These are phyloP conservation scores for Neotropicomus parvogracilis DNA, from an alignment of 1,284 basidiomycete species.

Conservation along the genomic window DNA sequence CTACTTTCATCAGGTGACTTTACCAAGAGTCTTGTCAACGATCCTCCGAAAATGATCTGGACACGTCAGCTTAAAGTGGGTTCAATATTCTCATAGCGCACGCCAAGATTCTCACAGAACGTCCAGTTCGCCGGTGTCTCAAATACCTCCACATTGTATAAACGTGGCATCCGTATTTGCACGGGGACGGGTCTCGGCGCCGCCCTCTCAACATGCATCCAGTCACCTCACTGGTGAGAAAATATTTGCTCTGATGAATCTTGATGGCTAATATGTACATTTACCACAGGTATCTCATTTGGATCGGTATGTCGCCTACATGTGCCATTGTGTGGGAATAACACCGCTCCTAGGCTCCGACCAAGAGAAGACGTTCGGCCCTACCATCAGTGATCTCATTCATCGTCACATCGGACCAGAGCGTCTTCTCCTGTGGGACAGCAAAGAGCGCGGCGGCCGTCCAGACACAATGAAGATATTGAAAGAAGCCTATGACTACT, in stretches of 20 bases:
- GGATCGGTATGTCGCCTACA: slow-evolving; percentile 55
- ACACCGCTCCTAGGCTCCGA: slow-evolving; percentile 52
- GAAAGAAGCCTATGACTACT: slow-evolving; percentile 60
- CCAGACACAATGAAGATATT: slow-evolving; percentile 75
- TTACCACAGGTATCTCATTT: slow-evolving; percentile 62
- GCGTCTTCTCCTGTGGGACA: slow-evolving; percentile 70
- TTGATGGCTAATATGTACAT: slow-evolving; percentile 2
- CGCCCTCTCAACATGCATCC: slow-evolving; percentile 69
- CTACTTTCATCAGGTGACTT: slow-evolving; percentile 53
- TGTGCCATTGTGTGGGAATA: slow-evolving; percentile 1
- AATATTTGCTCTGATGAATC: slow-evolving; percentile 6
- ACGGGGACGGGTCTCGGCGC: slow-evolving; percentile 77
- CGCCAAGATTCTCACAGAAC: slow-evolving; percentile 9
- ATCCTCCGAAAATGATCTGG: slow-evolving; percentile 67
- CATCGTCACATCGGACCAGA: slow-evolving; percentile 63
- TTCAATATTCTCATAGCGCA: slow-evolving; percentile 1
- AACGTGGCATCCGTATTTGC: slow-evolving; percentile 71
- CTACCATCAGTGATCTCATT: slow-evolving; percentile 68
- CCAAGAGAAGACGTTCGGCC: slow-evolving; percentile 75
- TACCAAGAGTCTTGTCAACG: slow-evolving; percentile 62
- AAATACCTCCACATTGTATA: slow-evolving; percentile 72
- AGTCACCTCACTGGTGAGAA: slow-evolving; percentile 63
- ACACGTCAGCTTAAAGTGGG: slow-evolving; percentile 68
- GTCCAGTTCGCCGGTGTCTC: slow-evolving; percentile 72
- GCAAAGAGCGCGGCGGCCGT: slow-evolving; percentile 62